Percentiles rank a stretch among this genome's conserved stretches.
These are phyloP conservation scores for Papiliotrema laurentii DNA, from an alignment of 1,284 basidiomycete genomes.

Conservation along the genomic window DNA sequence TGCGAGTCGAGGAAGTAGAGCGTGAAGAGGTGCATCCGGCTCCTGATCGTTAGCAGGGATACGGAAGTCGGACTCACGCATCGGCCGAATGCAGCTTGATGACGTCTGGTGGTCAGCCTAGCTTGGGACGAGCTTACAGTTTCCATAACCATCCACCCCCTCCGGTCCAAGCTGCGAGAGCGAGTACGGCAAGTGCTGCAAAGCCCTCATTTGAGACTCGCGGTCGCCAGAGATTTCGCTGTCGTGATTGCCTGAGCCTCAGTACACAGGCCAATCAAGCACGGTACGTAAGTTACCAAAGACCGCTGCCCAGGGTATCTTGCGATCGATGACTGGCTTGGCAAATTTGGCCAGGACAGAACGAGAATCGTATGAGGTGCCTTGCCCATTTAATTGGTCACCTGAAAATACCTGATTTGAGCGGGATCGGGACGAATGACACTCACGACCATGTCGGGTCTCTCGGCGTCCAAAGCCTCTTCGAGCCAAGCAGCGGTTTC, in stretches of 20 bases:
- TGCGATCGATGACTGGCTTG: conserved; percentile 64
- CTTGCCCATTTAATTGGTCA: conserved; percentile 77
- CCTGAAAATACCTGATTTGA: conserved; percentile 59
- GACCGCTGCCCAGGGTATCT: conserved; percentile 82
- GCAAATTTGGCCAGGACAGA: conserved; percentile 85
- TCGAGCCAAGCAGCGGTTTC: conserved; percentile 66
- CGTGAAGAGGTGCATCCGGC: conserved; percentile 75
- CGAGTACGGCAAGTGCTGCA: conserved; percentile 79
- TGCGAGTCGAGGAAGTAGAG: conserved; percentile 93
- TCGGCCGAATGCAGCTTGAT: conserved; percentile 44
- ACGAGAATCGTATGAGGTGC: conserved; percentile 78
- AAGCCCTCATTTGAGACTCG: conserved; percentile 61
- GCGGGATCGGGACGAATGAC: neutral
- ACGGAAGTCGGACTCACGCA: conserved; percentile 57
- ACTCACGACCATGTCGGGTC: conserved; percentile 77
- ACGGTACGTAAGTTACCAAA: conserved; percentile 53
- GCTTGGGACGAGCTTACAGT: conserved; percentile 54
- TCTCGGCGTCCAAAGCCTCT: conserved; percentile 69
- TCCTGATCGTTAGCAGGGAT: neutral
- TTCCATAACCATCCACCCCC: conserved; percentile 77
- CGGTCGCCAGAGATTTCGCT: conserved; percentile 61
- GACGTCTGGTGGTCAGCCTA: conserved; percentile 51
- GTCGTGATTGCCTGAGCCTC: conserved; percentile 73
- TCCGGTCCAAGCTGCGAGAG: conserved; percentile 73
- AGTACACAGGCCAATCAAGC: no score